phyloP scores from a whole-genome alignment of 768 basidiomycete genomes.

The Pleurotus platypus region DNA sequence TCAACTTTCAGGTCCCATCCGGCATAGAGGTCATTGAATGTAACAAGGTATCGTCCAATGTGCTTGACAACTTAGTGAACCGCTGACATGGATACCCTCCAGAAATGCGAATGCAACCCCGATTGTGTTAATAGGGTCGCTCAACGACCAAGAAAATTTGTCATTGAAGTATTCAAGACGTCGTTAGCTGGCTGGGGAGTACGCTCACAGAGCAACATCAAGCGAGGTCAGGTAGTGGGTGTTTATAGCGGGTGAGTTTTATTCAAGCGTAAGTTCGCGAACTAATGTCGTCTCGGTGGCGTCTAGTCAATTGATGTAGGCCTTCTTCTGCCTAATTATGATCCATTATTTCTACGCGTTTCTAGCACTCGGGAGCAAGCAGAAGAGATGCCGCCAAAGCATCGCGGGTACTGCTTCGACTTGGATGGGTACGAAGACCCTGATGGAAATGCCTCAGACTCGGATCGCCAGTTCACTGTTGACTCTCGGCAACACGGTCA shows the following conservation, averaged over 20 bases:
- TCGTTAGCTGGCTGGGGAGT: slow-evolving; percentile 61
- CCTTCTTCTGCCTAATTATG: slow-evolving; percentile 38
- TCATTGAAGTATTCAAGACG: slow-evolving; percentile 69
- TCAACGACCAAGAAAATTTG: slow-evolving; percentile 51
- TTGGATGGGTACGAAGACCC: slow-evolving; percentile 53
- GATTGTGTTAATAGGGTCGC: slow-evolving; percentile 58
- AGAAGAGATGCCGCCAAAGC: slow-evolving; percentile 26
- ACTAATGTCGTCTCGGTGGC: not conserved
- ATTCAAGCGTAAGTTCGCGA: slow-evolving; percentile 4
- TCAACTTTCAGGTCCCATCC: slow-evolving; percentile 26
- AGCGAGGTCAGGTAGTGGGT: slow-evolving; percentile 58
- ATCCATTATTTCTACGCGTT: not conserved
- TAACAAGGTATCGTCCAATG: slow-evolving; percentile 41
- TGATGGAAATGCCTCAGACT: slow-evolving; percentile 25
- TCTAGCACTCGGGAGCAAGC: slow-evolving; percentile 42
- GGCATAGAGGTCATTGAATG: slow-evolving; percentile 63
- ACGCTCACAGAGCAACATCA: slow-evolving; percentile 37
- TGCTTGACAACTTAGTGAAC: not conserved
- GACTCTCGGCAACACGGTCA: slow-evolving; percentile 50
- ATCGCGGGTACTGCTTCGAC: slow-evolving; percentile 55
- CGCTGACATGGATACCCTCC: not conserved
- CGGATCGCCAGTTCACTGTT: slow-evolving; percentile 43
- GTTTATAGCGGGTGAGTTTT: slow-evolving; percentile 61
- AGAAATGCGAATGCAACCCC: slow-evolving; percentile 43
- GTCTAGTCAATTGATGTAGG: slow-evolving; percentile 20